phyloP scores from a whole-genome alignment of 345 rosid genomes.

The Chamaenerion angustifolium region DNA sequence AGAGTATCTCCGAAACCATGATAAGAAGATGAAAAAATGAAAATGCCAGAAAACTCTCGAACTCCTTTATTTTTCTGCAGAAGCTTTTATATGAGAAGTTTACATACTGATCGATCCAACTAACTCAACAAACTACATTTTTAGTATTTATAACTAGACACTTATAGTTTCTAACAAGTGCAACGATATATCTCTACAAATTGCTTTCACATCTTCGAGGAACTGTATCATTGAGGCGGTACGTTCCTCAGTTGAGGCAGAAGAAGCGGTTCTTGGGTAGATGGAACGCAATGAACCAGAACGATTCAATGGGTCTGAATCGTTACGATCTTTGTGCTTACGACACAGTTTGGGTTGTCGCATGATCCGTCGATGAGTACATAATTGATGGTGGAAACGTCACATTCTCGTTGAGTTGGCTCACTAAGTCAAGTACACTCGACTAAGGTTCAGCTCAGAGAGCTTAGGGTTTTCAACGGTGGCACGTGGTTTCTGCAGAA shows the following conservation, averaged over 20 bases:
- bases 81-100: no score
- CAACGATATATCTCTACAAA: no score
- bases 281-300: conserved; percentile 37
- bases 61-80: no score
- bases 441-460: conserved; percentile 24
- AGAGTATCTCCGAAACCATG: no score
- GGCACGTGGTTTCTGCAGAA: conserved; percentile 33
- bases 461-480: conserved; percentile 46
- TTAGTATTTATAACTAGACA: no score
- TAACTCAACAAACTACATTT: no score
- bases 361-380: conserved; percentile 39
- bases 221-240: conserved; percentile 59
- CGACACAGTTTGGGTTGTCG: conserved; percentile 80
- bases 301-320: conserved; percentile 33
- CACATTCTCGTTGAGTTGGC: conserved; percentile 40
- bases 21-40: no score
- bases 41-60: no score
- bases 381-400: conserved; percentile 32
- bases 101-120: no score
- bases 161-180: no score
- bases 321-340: conserved; percentile 63
- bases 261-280: conserved; percentile 30
- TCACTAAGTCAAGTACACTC: conserved; percentile 16
- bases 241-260: conserved; percentile 37
- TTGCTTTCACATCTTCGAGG: conserved; percentile 35